Conservation (phyloP, 139 green algal genomes). For the Tetraselmis striata region DNA sequence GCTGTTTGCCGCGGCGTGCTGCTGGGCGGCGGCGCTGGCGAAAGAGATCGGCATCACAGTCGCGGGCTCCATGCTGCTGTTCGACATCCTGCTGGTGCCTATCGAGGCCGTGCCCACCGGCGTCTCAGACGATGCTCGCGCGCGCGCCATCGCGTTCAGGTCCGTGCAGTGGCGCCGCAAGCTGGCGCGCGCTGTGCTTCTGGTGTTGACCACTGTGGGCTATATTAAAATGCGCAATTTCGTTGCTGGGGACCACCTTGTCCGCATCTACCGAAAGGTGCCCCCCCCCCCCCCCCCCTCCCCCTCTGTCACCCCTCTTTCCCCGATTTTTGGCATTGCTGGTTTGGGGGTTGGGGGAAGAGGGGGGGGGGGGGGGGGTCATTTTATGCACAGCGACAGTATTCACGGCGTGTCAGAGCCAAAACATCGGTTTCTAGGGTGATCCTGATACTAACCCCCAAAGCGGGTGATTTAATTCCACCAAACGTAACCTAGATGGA, state of each 20-base stretch:
- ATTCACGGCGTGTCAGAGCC: not conserved
- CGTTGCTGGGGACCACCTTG: constrained; percentile 65
- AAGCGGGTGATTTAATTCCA: too few relatives aligned
- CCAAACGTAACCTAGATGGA: too few relatives aligned
- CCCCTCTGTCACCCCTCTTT: too few relatives aligned
- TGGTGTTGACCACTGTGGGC: constrained; percentile 19
- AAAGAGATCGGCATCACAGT: constrained; percentile 80
- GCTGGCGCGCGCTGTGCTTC: constrained; percentile 24
- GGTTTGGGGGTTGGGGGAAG: too few relatives aligned
- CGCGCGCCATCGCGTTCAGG: not conserved
- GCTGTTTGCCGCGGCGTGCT: constrained; percentile 15
- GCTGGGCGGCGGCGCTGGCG: constrained; percentile 46
- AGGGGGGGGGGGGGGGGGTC: too few relatives aligned
- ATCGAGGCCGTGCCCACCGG: constrained; percentile 2
- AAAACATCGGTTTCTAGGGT: too few relatives aligned
- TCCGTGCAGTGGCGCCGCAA: not conserved
- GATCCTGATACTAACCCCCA: too few relatives aligned
- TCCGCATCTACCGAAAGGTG: constrained; percentile 70
- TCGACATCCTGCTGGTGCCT: constrained; percentile 43
- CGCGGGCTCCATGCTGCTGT: constrained; percentile 46
- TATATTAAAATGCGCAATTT: constrained; percentile 42
- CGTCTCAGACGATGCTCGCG: not conserved
- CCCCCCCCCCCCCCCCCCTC: too few relatives aligned
- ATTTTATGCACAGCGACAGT: too few relatives aligned
- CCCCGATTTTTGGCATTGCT: too few relatives aligned